These are phyloP conservation scores for Knoxia roxburghii DNA, from an alignment of 257 asterid genomes.

Conservation along the genomic window DNA sequence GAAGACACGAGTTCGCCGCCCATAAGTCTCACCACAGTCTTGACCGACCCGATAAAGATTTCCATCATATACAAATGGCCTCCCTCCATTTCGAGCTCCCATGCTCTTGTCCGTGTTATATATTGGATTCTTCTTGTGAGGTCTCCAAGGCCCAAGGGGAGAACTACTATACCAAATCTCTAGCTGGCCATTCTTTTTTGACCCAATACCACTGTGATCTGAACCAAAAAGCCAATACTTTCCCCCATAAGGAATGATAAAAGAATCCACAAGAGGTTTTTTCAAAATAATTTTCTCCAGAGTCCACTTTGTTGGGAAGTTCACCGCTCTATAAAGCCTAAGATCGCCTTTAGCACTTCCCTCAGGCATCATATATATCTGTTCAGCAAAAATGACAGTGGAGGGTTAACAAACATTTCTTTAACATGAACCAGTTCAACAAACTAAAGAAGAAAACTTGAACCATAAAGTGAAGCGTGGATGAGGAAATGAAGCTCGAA, in stretches of 20 bases:
- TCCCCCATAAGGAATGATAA: conserved; percentile 60
- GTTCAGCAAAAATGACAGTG: conserved; percentile 3
- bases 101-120: conserved; percentile 62
- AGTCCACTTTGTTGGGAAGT: conserved; percentile 81
- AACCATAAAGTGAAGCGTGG: neutral
- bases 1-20: conserved; percentile 60
- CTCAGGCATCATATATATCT: conserved; percentile 98
- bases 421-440: neutral
- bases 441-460: neutral
- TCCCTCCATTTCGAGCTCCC: conserved; percentile 96
- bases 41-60: conserved; percentile 80
- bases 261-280: conserved; percentile 75
- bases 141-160: conserved; percentile 89
- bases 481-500: neutral
- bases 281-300: conserved; percentile 55
- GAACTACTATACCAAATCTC: conserved; percentile 83
- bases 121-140: conserved; percentile 77
- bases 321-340: conserved; percentile 78
- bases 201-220: conserved; percentile 72
- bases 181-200: conserved; percentile 73
- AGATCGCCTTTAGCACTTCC: conserved; percentile 84
- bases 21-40: conserved; percentile 87
- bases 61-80: conserved; percentile 68
- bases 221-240: conserved; percentile 92
- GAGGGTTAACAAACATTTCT: neutral